Base-by-base conservation (phyloP, 768 basidiomycete genomes). In the Rhodotorula sphaerocarpa region DNA sequence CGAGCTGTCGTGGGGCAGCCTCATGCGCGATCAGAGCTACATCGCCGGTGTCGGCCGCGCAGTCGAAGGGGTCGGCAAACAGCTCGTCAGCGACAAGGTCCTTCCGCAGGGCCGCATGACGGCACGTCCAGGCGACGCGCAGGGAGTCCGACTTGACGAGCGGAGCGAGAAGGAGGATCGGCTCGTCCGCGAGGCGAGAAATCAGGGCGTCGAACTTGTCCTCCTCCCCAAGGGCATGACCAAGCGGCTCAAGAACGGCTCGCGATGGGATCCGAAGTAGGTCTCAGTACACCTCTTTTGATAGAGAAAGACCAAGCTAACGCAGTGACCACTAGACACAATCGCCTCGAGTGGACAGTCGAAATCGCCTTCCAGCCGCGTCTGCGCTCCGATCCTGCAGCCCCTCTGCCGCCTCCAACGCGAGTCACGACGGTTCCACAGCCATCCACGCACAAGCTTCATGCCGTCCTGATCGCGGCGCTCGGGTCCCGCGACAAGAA, bases 11-110 rank as follows among this genome's bases (percentile, higher is more conserved):
- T 70, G 66, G 61, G 66, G 70, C 1, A 50, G 60, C 18, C 58
- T 70, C 44, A 65, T 65, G 63, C 50, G 63, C 47, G 70, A 70
- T 43, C 55, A 63, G 55, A 48, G 47, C 39, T 70, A 68, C 53
- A 60, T 70, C 25, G 56, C 60, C 20, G 63, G 59, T 14, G 64
- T 70, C 23, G 52, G 55, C 7, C 39, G 66, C n/a, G 50, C 46
- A 21, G 61, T 65, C 34, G 64, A 63, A 53, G 58, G 55, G 7
- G 53, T 57, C 23, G 61, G 70, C 3, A 57, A 23, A 50, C 50
- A 59, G 41, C 50, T 70, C 30, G 63, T 61, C 34, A 48, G 39
- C 3, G 66, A 65, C 25, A 54, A 46, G 45, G 44, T 65, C 43
- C 45, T 69, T 25, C 66, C 65, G 52, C 55, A 56, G 27, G 65